These are phyloP conservation scores for Scalesia atractyloides DNA, from an alignment of 129 eudicot genomes.

Conservation along the genomic window DNA sequence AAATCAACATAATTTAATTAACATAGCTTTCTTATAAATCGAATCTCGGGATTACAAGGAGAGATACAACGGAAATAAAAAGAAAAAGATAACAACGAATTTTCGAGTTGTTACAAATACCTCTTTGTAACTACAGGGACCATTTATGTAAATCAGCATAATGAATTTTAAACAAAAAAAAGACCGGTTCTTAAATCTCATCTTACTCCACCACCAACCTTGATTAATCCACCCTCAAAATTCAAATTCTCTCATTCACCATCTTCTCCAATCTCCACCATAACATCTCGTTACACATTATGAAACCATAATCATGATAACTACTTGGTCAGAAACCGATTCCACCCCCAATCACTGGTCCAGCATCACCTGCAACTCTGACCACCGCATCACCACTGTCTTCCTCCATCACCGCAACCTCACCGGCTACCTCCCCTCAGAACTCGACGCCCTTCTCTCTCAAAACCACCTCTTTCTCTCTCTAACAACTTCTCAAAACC, in stretches of 20 bases:
- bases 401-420: conserved; percentile 55
- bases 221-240: conserved; percentile 46
- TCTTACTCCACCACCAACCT: conserved; percentile 42
- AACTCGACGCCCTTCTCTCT: conserved; percentile 62
- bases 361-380: conserved; percentile 61
- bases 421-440: conserved; percentile 91
- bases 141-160: too few species aligned
- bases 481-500: conserved; percentile 48
- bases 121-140: too few species aligned
- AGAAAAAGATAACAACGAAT: too few species aligned
- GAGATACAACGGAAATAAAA: too few species aligned
- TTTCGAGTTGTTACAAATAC: too few species aligned
- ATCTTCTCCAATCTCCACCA: neutral
- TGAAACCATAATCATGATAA: conserved; percentile 28
- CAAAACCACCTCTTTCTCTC: conserved; percentile 51
- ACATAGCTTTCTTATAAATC: too few species aligned
- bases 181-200: too few species aligned
- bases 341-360: conserved; percentile 71
- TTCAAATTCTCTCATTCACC: conserved; percentile 16
- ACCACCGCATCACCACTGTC: conserved; percentile 46
- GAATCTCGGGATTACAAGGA: too few species aligned
- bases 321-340: conserved; percentile 64
- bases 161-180: too few species aligned
- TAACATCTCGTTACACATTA: conserved; percentile 30
- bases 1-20: too few species aligned